phyloP scores from a whole-genome alignment of 257 asterid genomes.

The Euphrasia confusa region DNA sequence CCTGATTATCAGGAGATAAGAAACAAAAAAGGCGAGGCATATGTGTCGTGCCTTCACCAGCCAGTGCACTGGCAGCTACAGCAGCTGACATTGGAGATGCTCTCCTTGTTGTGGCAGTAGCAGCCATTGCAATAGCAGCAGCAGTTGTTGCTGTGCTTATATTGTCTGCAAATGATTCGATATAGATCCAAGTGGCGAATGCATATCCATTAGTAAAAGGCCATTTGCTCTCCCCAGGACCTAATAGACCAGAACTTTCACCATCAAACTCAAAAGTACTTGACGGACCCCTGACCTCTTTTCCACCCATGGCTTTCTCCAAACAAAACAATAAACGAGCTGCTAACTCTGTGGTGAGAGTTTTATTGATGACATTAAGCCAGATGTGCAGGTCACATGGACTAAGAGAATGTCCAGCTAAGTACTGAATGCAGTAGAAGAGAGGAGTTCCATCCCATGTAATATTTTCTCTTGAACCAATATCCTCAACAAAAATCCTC shows the following conservation, averaged over 20 bases:
- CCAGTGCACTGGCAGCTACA: conserved; percentile 98
- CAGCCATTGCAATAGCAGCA: conserved; percentile 99
- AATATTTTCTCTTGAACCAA: conserved; percentile 41
- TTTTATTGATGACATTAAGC: conserved; percentile 67
- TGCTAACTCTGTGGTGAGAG: conserved; percentile 72
- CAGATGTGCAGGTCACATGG: conserved; percentile 73
- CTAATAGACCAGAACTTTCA: conserved; percentile 95
- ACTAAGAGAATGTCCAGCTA: conserved; percentile 92
- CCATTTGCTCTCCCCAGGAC: conserved; percentile 98
- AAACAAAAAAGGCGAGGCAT: conserved; percentile 98
- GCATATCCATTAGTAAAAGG: conserved; percentile 91
- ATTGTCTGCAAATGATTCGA: conserved; percentile 96
- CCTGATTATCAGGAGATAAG: conserved; percentile 94
- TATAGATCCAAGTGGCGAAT: conserved; percentile 94
- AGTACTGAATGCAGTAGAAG: conserved; percentile 77
- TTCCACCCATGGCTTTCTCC: conserved; percentile 94
- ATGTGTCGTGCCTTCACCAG: conserved; percentile 99
- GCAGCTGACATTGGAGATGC: conserved; percentile 99
- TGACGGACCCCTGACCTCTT: conserved; percentile 91
- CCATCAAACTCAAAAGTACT: conserved; percentile 96
- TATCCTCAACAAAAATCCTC: conserved; percentile 58
- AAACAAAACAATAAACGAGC: conserved; percentile 63
- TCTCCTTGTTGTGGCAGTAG: conserved; percentile 94
- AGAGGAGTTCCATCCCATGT: conserved; percentile 91
- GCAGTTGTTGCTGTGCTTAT: conserved; percentile 97